Percentiles rank a stretch among this genome's conserved stretches.
Evolutionary conservation across 805 yeast genomes (phyloP).

Genomic region (Saturnispora mendoncae): DNA sequence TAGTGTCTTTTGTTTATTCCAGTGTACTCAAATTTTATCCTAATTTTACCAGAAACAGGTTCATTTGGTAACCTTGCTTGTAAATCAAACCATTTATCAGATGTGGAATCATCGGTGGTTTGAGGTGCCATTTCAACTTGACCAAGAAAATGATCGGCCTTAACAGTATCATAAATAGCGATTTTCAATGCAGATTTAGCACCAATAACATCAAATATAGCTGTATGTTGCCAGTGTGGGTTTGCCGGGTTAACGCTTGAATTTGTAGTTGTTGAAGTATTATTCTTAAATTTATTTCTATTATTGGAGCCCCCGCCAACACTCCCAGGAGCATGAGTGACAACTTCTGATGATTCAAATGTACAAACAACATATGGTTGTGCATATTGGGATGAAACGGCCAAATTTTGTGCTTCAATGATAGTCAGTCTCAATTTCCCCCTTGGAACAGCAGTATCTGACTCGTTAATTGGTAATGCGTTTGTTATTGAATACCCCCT

Average conservation of each 20-base stretch:
- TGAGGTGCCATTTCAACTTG: slow-evolving; percentile 68
- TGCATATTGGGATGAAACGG: slow-evolving; percentile 43
- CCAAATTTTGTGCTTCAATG: slow-evolving; percentile 66
- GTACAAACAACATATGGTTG: slow-evolving; percentile 89
- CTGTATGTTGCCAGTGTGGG: slow-evolving; percentile 89
- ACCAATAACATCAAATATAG: slow-evolving; percentile 85
- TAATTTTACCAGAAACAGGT: slow-evolving; percentile 67
- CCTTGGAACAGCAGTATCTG: slow-evolving; percentile 42
- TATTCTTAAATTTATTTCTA: slow-evolving; percentile 9
- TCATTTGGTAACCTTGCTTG: slow-evolving; percentile 70
- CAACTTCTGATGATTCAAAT: slow-evolving; percentile 84
- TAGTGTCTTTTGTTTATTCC: slow-evolving; percentile 63
- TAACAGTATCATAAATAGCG: slow-evolving; percentile 80
- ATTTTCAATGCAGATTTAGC: slow-evolving; percentile 77
- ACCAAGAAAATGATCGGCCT: slow-evolving; percentile 80
- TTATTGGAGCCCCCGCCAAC: slow-evolving; percentile 15
- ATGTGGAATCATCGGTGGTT: slow-evolving; percentile 34
- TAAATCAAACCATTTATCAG: slow-evolving; percentile 67
- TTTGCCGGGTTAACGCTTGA: slow-evolving; percentile 34
- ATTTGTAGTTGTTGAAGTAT: slow-evolving; percentile 23
- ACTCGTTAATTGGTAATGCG: slow-evolving; percentile 17
- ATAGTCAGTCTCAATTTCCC: slow-evolving; percentile 80
- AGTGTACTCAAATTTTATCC: slow-evolving; percentile 65
- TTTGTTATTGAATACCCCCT: slow-evolving; percentile 14
- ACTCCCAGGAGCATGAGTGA: slow-evolving; percentile 69